Base-by-base conservation (phyloP, 2,329 filamentous ascomycete genomes). In the Thielaviopsis musarum region DNA sequence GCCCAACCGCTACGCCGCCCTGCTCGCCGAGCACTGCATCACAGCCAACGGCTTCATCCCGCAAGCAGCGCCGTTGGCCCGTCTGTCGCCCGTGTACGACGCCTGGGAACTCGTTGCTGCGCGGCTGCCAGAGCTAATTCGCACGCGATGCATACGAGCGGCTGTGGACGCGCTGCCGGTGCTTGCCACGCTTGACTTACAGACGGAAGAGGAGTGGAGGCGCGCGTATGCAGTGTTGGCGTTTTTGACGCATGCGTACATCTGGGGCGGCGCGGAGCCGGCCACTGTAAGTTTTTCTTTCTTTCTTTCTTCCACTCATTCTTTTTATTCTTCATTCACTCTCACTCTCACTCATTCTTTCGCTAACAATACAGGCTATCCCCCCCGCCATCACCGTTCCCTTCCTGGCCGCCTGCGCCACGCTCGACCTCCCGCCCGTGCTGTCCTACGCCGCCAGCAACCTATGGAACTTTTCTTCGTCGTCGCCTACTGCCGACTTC, bases 401-500 rank as follows among this genome's bases (percentile, higher is more conserved):
- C 0, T 80, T 96, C 64, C 76, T 95, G 57, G 74, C 83, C 64
- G 80, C 93, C 52, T 91, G 88, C 65, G 75, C 80, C 51, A 81
- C 82, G 63, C 81, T 98, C 21, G 88, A 97, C 67, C 77, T 98
- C 22, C 91, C 88, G 6, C 88, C 91, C 1, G 91, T 97, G 28
- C 91, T 91, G 54, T 96, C 91, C 21, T 98, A 96, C 69, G 89
- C 93, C 7, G 88, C 86, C 9, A 77, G 95, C 4, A 91, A 88
- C 64, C 77, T 98, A 26, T 98, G 93, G 93, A 98, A 98, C 73
- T 97, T 90, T 77, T 91, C 90, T 71, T 88, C 91, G 0, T 79
- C 97, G 59, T 95, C 96, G 68, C 73, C 83, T 62, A 81, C 88
- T 62, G 90, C 95, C 70, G 79, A 81, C 41, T 81, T 91, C 59